Evolutionary conservation across 2,329 filamentous ascomycete genomes (phyloP), one percentile per base, ranked within the genome.

Genomic region (Pseudocercospora fuligena): DNA sequence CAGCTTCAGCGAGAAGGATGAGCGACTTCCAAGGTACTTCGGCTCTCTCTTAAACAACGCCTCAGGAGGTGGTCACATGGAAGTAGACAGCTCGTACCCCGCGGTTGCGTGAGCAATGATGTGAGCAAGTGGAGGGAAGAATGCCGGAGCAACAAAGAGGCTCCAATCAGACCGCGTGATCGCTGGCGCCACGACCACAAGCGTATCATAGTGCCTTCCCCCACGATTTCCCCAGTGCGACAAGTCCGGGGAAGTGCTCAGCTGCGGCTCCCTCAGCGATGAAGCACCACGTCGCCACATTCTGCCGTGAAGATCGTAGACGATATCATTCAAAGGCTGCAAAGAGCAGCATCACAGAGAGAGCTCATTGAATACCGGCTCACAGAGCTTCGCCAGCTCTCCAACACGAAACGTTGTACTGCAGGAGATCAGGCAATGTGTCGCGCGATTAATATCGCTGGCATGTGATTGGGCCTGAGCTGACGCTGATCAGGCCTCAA

Each of bases 391-490:
- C 25, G 57, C 36, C 33, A 54, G 25, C 46, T 40, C 14, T 29
- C 46, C 40, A n/a, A 14, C 19, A 19, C 29, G 27, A 43, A 57
- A 12, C 1, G 49, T 47, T 5, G 49, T 53, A 47, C 5, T 36
- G 40, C 40, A 57, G 49, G 43, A 53, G 43, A 27, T 65, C 63
- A 65, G 57, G 63, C 57, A 46, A 65, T 49, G 40, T 29, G 54
- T 65, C 40, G 57, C 46, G 49, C 33, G 58, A 62, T 54, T 49
- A 33, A 61, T 60, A 65, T 61, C 58, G 51, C 58, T 49, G 47
- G 58, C 63, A 61, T 51, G 58, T 57, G 31, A 62, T 66, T 61
- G 63, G 63, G 59, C 53, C 61, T 51, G 58, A 60, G 36, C 27
- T 47, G 46, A 49, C 40, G 51, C 46, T 21, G 36, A 33, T 27